Percentiles rank a stretch among this genome's conserved stretches.
These are phyloP conservation scores for Chimonanthus salicifolius DNA, from an alignment of 164 flowering plant genomes.

Conservation along the genomic window DNA sequence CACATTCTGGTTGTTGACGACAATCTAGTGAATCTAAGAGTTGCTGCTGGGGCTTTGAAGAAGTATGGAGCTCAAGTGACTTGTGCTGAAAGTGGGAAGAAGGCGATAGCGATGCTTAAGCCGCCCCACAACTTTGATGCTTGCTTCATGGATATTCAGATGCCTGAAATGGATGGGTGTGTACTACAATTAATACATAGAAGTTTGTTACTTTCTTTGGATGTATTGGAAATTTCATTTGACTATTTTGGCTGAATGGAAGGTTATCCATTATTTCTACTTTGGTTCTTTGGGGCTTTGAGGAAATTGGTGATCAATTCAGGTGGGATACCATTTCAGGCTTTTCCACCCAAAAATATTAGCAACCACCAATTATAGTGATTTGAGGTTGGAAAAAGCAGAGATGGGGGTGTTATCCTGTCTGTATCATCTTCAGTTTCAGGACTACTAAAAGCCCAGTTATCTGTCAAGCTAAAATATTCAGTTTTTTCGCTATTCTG, in stretches of 20 bases:
- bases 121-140: constrained; percentile 87
- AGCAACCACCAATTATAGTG: neutral
- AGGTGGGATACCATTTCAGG: no score
- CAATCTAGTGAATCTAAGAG: constrained; percentile 74
- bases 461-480: neutral
- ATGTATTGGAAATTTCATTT: neutral
- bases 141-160: constrained; percentile 98
- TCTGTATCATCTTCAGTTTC: neutral
- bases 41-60: constrained; percentile 83
- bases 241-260: neutral
- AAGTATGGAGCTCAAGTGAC: constrained; percentile 91
- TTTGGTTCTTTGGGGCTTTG: neutral
- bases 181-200: constrained; percentile 1
- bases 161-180: constrained; percentile 99
- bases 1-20: constrained; percentile 86
- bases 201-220: neutral
- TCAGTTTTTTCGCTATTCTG: neutral
- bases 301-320: no score
- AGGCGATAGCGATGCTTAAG: constrained; percentile 50
- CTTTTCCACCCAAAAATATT: no score
- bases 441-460: neutral
- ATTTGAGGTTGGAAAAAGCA: neutral
- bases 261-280: neutral
- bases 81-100: constrained; percentile 58
- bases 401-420: no score